phyloP scores from a whole-genome alignment of 371 early-diverging fungal species.

The Saksenaea vasiformis region DNA sequence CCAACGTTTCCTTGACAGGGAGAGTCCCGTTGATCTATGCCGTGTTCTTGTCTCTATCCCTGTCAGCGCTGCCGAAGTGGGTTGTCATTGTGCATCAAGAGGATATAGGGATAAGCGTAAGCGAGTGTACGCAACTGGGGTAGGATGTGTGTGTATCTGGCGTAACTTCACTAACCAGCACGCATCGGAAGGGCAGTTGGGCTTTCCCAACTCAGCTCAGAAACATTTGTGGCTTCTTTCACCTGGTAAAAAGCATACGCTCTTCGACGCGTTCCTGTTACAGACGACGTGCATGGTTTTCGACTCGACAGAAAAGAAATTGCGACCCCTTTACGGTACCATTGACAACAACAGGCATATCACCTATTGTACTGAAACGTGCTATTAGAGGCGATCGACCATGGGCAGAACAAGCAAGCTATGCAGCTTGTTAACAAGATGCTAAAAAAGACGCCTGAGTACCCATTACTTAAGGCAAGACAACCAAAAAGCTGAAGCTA shows the following conservation, averaged over 20 bases:
- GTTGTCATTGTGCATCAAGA: no score
- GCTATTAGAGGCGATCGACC: slow-evolving; percentile 71
- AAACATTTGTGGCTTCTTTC: background rate
- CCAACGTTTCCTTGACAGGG: no score
- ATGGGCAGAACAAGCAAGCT: slow-evolving; percentile 69
- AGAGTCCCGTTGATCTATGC: no score
- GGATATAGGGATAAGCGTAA: no score
- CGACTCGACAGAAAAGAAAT: slow-evolving; percentile 43
- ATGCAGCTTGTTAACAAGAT: slow-evolving; percentile 68
- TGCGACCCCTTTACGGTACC: slow-evolving; percentile 53
- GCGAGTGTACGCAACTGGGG: no score
- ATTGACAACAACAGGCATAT: no score
- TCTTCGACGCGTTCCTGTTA: background rate
- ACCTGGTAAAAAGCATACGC: background rate
- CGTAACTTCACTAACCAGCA: no score
- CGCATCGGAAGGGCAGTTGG: background rate
- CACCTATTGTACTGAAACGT: background rate
- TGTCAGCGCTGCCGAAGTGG: no score
- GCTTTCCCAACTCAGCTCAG: no score
- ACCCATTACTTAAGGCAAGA: slow-evolving; percentile 65
- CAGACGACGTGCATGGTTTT: background rate
- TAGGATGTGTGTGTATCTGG: no score
- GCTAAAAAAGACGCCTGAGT: slow-evolving; percentile 69
- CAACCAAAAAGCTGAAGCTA: background rate
- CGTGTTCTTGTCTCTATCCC: no score